Base-by-base conservation (phyloP, 1,284 basidiomycete genomes). In the Cutaneotrichosporon sp. region DNA sequence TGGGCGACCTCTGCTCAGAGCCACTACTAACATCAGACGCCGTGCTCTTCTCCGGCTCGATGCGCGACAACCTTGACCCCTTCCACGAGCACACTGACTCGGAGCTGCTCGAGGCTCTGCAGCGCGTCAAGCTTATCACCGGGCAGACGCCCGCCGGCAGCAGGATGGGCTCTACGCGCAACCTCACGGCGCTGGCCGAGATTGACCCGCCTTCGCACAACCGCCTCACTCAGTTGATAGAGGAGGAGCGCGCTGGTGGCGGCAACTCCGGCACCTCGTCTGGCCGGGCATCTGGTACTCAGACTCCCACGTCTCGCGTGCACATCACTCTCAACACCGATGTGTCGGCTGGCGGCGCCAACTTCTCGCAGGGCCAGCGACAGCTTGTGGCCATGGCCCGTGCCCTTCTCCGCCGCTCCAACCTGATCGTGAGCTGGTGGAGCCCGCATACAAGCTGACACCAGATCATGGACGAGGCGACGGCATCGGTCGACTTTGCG, bases 51-150 rank as follows among this genome's bases (percentile, higher is more conserved):
- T 90, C 89, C 0, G 92, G 93, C 0, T 93, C 90, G 0, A 81
- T 95, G 25, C 83, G 91, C 20, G 89, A 92, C 22, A 95, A 95
- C 67, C 77, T 95, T 3, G 93, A 97, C 80, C 93, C 91, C 0
- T 94, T 93, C 81, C 79, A 83, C 53, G 91, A 95, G 68, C 88
- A 94, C 69, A 85, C 86, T 0, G 94, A 97, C 67, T 83, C 82
- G 14, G 91, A 91, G 64, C 72, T 94, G 83, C 72, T 80, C 85
- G 80, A 81, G 24, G 81, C 79, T 0, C 73, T 84, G 13, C 67
- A 72, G 7, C 75, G 77, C 4, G 79, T 78, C 54, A 73, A 72
- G 38, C 69, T 78, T 18, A 72, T 63, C 22, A 59, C 54, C 8
- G 34, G 50, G 1, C 55, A 58, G 13, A 62, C 54, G 13, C 56